Conservation (phyloP, 345 rosid genomes). For the Odontarrhena argentea region DNA sequence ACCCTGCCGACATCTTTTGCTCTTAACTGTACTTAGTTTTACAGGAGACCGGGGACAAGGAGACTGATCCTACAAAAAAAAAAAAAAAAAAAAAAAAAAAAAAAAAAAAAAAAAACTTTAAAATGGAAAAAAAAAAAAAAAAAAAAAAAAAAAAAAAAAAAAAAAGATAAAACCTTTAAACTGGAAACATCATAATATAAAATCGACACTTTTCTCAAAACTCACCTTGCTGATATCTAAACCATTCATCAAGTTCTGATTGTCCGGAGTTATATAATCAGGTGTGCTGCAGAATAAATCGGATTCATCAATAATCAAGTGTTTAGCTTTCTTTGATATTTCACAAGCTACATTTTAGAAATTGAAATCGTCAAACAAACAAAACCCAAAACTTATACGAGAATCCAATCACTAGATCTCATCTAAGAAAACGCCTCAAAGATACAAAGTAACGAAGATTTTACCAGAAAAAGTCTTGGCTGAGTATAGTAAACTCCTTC, state of each 20-base stretch:
- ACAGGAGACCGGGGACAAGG: slow-evolving; percentile 94
- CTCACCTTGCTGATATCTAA: slow-evolving; percentile 70
- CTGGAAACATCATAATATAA: not conserved
- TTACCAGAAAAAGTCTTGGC: slow-evolving; percentile 97
- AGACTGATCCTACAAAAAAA: slow-evolving; percentile 58
- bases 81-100: not conserved
- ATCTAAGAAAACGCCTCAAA: not conserved
- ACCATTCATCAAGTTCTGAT: slow-evolving; percentile 59
- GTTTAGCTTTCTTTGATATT: slow-evolving; percentile 2
- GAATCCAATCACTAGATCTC: slow-evolving; percentile 20
- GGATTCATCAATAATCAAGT: not conserved
- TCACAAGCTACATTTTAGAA: not conserved
- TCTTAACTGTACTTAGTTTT: slow-evolving; percentile 60
- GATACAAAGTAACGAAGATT: not conserved
- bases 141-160: slow-evolving; percentile 12
- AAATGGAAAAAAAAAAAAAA: not conserved
- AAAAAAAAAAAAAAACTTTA: not conserved
- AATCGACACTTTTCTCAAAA: not conserved
- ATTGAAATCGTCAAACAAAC: not conserved
- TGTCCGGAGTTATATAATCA: slow-evolving; percentile 90
- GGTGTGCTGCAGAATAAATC: slow-evolving; percentile 74
- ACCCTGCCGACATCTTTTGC: slow-evolving; percentile 68
- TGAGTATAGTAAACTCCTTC: slow-evolving; percentile 69
- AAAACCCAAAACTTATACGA: not conserved
- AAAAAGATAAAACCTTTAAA: not conserved